phyloP scores from a whole-genome alignment of 2,329 filamentous ascomycete genomes.

The Trichoderma simmonsii region DNA sequence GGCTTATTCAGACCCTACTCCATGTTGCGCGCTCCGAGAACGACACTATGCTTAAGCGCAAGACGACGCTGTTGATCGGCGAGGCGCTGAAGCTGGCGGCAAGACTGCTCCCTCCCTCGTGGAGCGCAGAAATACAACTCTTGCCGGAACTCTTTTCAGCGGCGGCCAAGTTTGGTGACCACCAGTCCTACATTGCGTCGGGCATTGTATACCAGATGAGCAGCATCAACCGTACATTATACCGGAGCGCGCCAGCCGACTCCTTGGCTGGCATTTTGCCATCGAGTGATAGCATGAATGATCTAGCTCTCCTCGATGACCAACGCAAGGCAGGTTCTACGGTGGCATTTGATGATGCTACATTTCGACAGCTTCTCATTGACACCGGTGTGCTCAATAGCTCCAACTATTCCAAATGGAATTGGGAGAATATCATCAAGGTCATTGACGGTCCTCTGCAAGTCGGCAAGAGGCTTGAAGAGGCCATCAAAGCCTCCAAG shows the following conservation, averaged over 20 bases:
- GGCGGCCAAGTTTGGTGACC: slow-evolving; percentile 67
- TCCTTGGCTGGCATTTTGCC: slow-evolving; percentile 38
- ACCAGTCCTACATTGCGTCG: slow-evolving; percentile 75
- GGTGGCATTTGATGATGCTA: slow-evolving; percentile 55
- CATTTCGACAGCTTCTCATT: slow-evolving; percentile 62
- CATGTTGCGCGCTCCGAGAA: slow-evolving; percentile 66
- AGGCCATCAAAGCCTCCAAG: slow-evolving; percentile 91
- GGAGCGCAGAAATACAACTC: slow-evolving; percentile 82
- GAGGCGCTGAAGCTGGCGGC: slow-evolving; percentile 89
- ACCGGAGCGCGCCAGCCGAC: slow-evolving; percentile 64
- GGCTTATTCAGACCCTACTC: slow-evolving; percentile 61
- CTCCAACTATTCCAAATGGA: slow-evolving; percentile 92
- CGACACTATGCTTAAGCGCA: slow-evolving; percentile 71
- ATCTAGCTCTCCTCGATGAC: slow-evolving; percentile 53
- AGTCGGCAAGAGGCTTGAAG: slow-evolving; percentile 86
- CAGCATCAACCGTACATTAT: slow-evolving; percentile 90
- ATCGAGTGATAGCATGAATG: slow-evolving; percentile 44
- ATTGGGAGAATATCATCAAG: slow-evolving; percentile 88
- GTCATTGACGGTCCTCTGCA: slow-evolving; percentile 91
- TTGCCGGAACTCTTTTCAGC: slow-evolving; percentile 80
- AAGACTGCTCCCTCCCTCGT: slow-evolving; percentile 74
- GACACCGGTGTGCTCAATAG: slow-evolving; percentile 85
- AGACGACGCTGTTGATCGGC: slow-evolving; percentile 85
- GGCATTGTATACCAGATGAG: slow-evolving; percentile 97
- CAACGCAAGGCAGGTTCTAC: slow-evolving; percentile 50